Evolutionary conservation across 768 basidiomycete species (phyloP).

Genomic region (Calocybe gangraenosa): DNA sequence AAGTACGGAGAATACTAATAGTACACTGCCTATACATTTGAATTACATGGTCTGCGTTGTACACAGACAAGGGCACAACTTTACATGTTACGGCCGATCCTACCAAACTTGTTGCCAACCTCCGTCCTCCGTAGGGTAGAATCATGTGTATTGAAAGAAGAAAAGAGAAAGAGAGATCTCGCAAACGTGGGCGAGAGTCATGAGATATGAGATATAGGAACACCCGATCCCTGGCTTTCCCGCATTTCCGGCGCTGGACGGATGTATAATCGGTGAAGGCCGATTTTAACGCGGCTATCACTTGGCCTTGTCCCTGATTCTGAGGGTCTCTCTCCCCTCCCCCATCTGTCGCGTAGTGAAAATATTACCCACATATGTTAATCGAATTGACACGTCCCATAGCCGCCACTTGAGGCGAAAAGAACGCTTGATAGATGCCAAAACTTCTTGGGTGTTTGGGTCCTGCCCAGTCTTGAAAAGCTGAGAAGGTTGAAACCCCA

Average conservation of each 20-base stretch:
- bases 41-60: too few relatives aligned
- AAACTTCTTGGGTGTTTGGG: constrained; percentile 1
- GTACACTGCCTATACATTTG: too few relatives aligned
- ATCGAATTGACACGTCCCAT: constrained; percentile 7
- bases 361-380: constrained; percentile 8
- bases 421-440: constrained; percentile 3
- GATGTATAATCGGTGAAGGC: constrained; percentile 11
- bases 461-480: background rate
- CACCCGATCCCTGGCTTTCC: constrained; percentile 5
- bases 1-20: too few relatives aligned
- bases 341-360: constrained; percentile 3
- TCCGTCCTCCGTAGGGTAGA: too few relatives aligned
- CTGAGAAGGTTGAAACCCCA: too few relatives aligned
- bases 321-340: constrained; percentile 5
- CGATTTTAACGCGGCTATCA: constrained; percentile 18
- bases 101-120: too few relatives aligned
- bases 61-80: too few relatives aligned
- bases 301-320: constrained; percentile 4
- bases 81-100: too few relatives aligned
- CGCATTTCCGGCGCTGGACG: constrained; percentile 13
- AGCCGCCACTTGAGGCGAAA: background rate
- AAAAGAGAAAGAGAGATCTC: too few relatives aligned
- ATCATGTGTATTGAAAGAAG: too few relatives aligned
- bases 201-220: too few relatives aligned
- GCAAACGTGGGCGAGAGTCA: too few relatives aligned